These are phyloP conservation scores for Anisodus acutangulus DNA, from an alignment of 257 asterid species.

Conservation along the genomic window DNA sequence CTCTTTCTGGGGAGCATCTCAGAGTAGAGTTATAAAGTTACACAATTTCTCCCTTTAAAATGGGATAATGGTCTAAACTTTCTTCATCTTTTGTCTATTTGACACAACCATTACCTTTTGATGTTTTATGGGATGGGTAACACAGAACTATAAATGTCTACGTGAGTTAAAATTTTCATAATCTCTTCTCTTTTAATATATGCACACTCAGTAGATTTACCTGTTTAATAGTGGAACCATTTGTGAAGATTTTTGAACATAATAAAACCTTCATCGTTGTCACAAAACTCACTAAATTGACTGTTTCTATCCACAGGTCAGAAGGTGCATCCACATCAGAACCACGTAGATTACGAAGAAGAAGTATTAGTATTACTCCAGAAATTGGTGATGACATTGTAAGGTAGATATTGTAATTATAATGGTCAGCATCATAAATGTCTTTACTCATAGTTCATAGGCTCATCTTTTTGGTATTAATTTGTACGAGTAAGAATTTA, in stretches of 20 bases:
- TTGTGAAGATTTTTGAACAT: slow-evolving; percentile 31
- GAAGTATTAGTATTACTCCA: slow-evolving; percentile 97
- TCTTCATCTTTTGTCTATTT: slow-evolving; percentile 12
- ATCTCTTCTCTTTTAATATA: slow-evolving; percentile 13
- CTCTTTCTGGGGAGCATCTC: not conserved
- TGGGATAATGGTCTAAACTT: slow-evolving; percentile 4
- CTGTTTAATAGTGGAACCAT: not conserved
- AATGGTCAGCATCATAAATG: not conserved
- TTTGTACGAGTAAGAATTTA: not conserved
- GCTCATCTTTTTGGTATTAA: not conserved
- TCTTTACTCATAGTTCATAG: not conserved
- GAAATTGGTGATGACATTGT: slow-evolving; percentile 98
- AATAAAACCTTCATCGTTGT: slow-evolving; percentile 27
- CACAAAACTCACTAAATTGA: not conserved
- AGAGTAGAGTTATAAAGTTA: slow-evolving; percentile 17
- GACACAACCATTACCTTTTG: slow-evolving; percentile 11
- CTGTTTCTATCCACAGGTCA: slow-evolving; percentile 62
- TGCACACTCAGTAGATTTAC: not conserved
- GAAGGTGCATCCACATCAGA: slow-evolving; percentile 86
- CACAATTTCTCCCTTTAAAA: slow-evolving; percentile 21
- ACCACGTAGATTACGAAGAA: slow-evolving; percentile 78
- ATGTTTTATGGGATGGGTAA: not conserved
- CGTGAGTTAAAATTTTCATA: not conserved
- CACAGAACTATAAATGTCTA: not conserved
- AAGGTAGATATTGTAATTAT: slow-evolving; percentile 58